Base-by-base conservation (phyloP, 768 basidiomycete genomes). In the Kwoniella bestiolae region DNA sequence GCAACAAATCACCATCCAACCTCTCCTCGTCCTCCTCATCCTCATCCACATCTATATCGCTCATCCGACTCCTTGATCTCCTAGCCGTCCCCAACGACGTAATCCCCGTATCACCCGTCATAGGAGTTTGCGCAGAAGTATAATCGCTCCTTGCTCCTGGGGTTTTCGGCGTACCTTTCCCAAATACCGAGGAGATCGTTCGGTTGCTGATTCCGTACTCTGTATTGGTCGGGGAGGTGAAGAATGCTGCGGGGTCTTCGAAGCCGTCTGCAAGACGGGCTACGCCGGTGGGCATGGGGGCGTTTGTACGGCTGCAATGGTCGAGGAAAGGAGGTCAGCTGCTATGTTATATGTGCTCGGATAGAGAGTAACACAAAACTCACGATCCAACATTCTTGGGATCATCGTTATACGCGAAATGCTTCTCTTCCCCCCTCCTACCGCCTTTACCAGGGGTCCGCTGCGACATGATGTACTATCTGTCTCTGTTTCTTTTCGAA, bases 231-330 rank as follows among this genome's bases (percentile, higher is more conserved):
- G 80, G 75, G 0, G 70, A 73, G 7, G 60, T 41, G 74, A 83
- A 82, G 75, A 80, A 83, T 14, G 59, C 73, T 35, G 68, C 71
- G 25, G 77, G 65, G 57, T 80, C 78, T 61, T 83, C 82, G 63
- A 80, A 79, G 0, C 83, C 83, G 11, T 79, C 76, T 2, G 60
- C 70, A 34, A 70, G 66, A 5, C 75, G 68, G 1, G 64, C 72
- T 3, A 81, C 76, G 41, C 75, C 66, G 3, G 64, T 72, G 5
- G 82, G 82, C 65, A 82, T 80, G 5, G 60, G 41, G 18, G 71
- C 68, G 21, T 79, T 78, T 8, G 82, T 76, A 0, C 71, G 77
- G 16, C 82, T 82, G 69, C 23, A n/a, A n/a, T 18, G 23, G 26
- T 8, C 26, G 12, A 52, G 16, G 7, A 29, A 28, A 26, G 8